These are phyloP conservation scores for Aspergillus sclerotiicarbonarius DNA, from an alignment of 495 filamentous ascomycete species.

Conservation along the genomic window DNA sequence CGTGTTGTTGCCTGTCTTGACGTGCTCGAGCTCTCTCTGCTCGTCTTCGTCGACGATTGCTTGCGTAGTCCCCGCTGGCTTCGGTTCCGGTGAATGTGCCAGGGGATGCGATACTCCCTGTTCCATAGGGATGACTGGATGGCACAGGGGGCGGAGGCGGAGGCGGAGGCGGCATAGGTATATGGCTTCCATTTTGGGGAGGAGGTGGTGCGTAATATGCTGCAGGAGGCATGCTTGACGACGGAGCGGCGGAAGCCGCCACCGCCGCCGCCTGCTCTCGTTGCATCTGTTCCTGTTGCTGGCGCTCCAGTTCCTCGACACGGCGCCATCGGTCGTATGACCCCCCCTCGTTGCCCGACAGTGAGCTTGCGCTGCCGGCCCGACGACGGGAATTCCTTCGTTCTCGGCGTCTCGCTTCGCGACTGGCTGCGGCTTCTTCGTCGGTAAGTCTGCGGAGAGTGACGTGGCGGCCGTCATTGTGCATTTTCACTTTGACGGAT, in stretches of 20 bases:
- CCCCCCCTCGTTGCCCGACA: constrained; percentile 45
- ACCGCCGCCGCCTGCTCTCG: constrained; percentile 40
- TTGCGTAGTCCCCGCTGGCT: constrained; percentile 53
- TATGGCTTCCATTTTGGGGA: constrained; percentile 26
- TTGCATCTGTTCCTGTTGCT: constrained; percentile 49
- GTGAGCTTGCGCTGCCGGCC: constrained; percentile 43
- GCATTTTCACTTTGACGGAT: constrained; percentile 76
- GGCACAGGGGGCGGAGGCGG: constrained; percentile 35
- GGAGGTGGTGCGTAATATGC: constrained; percentile 33
- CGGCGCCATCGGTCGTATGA: constrained; percentile 48
- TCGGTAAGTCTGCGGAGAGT: constrained; percentile 79
- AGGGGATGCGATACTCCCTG: constrained; percentile 47
- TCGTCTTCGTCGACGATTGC: constrained; percentile 50
- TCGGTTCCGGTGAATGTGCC: constrained; percentile 51
- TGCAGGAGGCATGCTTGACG: constrained; percentile 30
- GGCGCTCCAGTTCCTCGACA: constrained; percentile 50
- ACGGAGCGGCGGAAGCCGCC: constrained; percentile 29
- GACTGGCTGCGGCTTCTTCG: constrained; percentile 68
- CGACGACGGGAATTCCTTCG: constrained; percentile 41
- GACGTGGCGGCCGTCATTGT: constrained; percentile 75
- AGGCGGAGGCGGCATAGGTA: constrained; percentile 36
- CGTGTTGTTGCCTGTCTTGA: constrained; percentile 42
- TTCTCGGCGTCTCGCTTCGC: constrained; percentile 52
- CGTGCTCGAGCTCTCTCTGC: constrained; percentile 50
- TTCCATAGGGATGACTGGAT: constrained; percentile 38